Conservation (phyloP, 1,284 basidiomycete genomes). For the Boletus sp. region DNA sequence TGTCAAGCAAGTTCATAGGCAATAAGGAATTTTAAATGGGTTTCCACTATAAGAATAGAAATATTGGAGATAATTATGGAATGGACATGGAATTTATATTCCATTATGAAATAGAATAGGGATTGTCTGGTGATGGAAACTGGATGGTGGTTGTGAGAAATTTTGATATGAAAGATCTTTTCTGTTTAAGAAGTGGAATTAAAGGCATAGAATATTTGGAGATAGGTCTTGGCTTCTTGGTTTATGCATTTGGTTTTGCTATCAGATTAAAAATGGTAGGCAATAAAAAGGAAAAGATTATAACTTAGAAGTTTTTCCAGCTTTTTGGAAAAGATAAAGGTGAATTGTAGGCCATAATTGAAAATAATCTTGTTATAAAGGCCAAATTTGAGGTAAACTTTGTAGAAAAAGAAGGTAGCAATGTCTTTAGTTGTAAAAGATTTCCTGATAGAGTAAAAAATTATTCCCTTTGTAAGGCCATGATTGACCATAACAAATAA, state of each 20-base stretch:
- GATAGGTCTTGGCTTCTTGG: conserved; percentile 9
- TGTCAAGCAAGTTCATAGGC: neutral
- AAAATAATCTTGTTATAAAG: conserved; percentile 25
- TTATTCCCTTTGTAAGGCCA: too few relatives aligned
- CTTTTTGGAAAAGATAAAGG: conserved; percentile 1
- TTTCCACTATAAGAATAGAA: neutral
- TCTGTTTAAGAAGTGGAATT: neutral
- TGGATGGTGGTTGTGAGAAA: neutral
- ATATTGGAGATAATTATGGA: neutral
- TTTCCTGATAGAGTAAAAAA: too few relatives aligned
- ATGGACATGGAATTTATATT: neutral
- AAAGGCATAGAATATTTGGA: neutral
- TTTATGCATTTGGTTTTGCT: conserved; percentile 1
- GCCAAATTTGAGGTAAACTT: conserved; percentile 5
- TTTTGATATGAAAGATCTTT: neutral
- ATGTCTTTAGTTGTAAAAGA: too few relatives aligned
- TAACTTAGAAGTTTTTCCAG: neutral
- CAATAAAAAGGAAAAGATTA: neutral
- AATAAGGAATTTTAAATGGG: neutral
- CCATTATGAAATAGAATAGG: conserved; percentile 6
- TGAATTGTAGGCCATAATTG: conserved; percentile 26
- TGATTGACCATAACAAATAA: too few relatives aligned
- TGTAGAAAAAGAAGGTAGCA: too few relatives aligned
- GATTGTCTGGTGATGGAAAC: conserved; percentile 1
- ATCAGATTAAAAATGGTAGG: conserved; percentile 2